Base-by-base conservation (phyloP, 371 early-diverging fungal species). In the Mortierella sp. region DNA sequence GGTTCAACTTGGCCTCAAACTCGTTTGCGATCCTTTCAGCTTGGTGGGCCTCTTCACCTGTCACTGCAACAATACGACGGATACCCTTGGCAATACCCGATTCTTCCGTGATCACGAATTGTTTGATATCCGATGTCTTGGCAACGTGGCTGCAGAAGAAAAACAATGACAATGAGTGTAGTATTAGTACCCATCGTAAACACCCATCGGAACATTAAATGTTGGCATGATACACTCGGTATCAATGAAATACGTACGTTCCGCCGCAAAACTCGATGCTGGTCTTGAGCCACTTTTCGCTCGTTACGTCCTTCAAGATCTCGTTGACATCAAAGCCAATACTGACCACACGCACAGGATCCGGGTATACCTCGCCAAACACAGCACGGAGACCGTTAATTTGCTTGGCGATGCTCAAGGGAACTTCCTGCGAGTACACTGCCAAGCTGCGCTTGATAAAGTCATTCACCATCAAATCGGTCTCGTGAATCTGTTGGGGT, bases 251-350 rank as follows among this genome's bases (percentile, higher is more conserved):
- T 6, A 80, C 81, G 81, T 61, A 81, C 71, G 99, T 98, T 70
- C 99, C 99, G 79, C 99, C 99, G 81, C 99, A 99, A 80, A 99
- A 94, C 83, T 99, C 99, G 55, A 97, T 87, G 50, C 95, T 94
- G 68, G 89, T 86, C 37, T 86, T 82, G 8, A 81, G 80, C 95
- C 96, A 97, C 57, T 90, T 85, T 41, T 86, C 85, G 70, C 96
- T 94, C 39, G 85, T 70, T 1, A 94, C 92, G 74, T 96, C 90
- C 57, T 88, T 82, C 29, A 96, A 83, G 48, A 99, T 85, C 45
- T 95, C 95, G 66, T 96, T 94, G 22, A 98, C 86, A 66, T 91
- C 90, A 63, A 88, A 89, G 25, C 97, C 95, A 72, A 98, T 88
- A 12, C 96, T 91, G 12, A 98, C 96, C 4, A 97, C 96, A 54